These are phyloP conservation scores for Candida smagusa DNA, from an alignment of 1,139 yeast species.

Conservation along the genomic window DNA sequence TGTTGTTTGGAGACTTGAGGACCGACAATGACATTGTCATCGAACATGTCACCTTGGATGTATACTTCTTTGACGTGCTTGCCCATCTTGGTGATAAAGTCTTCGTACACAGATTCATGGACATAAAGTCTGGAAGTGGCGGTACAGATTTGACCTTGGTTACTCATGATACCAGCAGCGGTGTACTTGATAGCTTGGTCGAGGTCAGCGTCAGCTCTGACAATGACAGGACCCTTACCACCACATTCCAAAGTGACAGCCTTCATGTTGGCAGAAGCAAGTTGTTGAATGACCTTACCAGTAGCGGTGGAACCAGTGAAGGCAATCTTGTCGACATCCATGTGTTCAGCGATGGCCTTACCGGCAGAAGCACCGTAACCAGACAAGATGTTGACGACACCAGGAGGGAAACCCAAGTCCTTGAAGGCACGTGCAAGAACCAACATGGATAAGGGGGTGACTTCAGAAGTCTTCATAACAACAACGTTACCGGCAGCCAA, in stretches of 20 bases:
- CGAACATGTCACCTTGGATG: slow-evolving; percentile 59
- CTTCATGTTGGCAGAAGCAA: slow-evolving; percentile 61
- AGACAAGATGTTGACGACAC: slow-evolving; percentile 61
- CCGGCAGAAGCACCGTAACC: slow-evolving; percentile 59
- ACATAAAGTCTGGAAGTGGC: slow-evolving; percentile 46
- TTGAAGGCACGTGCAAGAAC: slow-evolving; percentile 51
- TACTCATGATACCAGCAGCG: slow-evolving; percentile 77
- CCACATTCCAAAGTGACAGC: slow-evolving; percentile 91
- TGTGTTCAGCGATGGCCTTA: slow-evolving; percentile 53
- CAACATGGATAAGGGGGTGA: slow-evolving; percentile 61
- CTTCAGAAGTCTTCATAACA: slow-evolving; percentile 64
- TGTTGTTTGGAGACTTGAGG: slow-evolving; percentile 75
- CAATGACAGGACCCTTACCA: slow-evolving; percentile 78
- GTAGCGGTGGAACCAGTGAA: slow-evolving; percentile 64
- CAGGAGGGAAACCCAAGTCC: slow-evolving; percentile 72
- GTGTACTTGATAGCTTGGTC: slow-evolving; percentile 84
- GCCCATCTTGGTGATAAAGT: slow-evolving; percentile 46
- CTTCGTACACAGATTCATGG: slow-evolving; percentile 41
- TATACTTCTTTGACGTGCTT: slow-evolving; percentile 36
- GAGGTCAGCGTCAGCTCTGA: slow-evolving; percentile 72
- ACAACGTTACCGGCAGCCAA: slow-evolving; percentile 68
- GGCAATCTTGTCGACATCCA: slow-evolving; percentile 60
- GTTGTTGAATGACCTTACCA: slow-evolving; percentile 57
- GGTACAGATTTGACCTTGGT: slow-evolving; percentile 56
- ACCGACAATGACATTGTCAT: slow-evolving; percentile 60